phyloP scores from a whole-genome alignment of 768 basidiomycete genomes.

The Tylopilus balloui region DNA sequence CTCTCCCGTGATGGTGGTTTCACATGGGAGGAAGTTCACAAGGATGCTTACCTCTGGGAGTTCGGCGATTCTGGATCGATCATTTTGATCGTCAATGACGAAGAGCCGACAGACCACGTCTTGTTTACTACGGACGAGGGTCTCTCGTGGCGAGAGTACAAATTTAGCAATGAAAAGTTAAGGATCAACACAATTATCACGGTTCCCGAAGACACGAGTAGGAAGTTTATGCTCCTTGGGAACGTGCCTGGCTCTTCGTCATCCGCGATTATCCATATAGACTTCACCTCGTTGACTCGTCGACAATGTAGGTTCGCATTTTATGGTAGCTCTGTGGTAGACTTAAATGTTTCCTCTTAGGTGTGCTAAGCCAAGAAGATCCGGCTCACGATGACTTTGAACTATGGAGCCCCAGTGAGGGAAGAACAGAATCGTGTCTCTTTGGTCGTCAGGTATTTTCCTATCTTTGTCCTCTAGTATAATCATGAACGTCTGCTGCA shows the following conservation, averaged over 20 bases:
- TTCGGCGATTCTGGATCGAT: conserved; percentile 97
- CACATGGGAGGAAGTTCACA: conserved; percentile 98
- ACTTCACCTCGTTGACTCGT: conserved; percentile 76
- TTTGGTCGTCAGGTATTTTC: conserved; percentile 80
- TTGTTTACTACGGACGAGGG: conserved; percentile 91
- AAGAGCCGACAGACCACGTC: conserved; percentile 85
- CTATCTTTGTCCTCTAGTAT: background rate
- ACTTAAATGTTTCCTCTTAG: conserved; percentile 36
- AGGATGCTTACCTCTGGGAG: conserved; percentile 96
- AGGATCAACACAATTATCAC: conserved; percentile 77
- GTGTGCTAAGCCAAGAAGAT: conserved; percentile 62
- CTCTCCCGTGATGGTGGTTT: conserved; percentile 94
- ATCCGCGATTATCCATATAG: conserved; percentile 71
- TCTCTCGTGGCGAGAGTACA: conserved; percentile 80
- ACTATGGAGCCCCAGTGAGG: conserved; percentile 92
- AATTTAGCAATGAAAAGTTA: conserved; percentile 68
- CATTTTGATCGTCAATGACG: conserved; percentile 92
- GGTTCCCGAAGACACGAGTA: conserved; percentile 84
- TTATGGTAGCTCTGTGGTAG: background rate
- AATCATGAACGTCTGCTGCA: conserved; percentile 25
- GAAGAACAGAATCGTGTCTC: conserved; percentile 80
- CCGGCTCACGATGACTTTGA: conserved; percentile 91
- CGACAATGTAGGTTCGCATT: conserved; percentile 60
- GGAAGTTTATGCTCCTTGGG: conserved; percentile 86
- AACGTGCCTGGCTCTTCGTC: conserved; percentile 41